Base-by-base conservation (phyloP, 208 protist genomes). In the Leptomonas pyrrhocoris region DNA sequence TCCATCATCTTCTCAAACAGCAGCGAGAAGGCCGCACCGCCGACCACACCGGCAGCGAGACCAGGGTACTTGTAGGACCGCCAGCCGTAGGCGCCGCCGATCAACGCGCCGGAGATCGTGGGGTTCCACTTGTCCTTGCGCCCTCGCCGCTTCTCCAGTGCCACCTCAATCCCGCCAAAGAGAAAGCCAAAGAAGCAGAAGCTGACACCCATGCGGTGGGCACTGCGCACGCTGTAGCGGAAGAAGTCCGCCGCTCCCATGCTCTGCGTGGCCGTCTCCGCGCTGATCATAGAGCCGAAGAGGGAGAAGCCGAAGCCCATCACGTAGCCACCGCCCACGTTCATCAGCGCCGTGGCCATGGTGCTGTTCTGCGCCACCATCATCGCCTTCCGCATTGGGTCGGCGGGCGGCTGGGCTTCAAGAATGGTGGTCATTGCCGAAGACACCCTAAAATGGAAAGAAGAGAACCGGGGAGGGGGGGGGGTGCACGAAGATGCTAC, bases 211-310 rank as follows among this genome's bases (percentile, higher is more conserved):
- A 94, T 72, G 54, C 80, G 74, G 45, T 79, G 60, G 13, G 89
- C 89, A 49, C 49, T 91, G 56, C 84, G 82, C 34, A 95, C 15
- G 60, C 87, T 93, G 68, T 93, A 66, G 15, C 82, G 81, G 62
- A 95, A 94, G 76, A 95, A 97, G 72, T 97, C 93, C 8, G 77
- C 85, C 28, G 90, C 88, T 7, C 93, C 93, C 89, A 97, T 95
- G 15, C 71, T 81, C 81, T 97, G 89, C 60, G 91, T 96, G 11
- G 84, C 53, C 13, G 87, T 95, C 78, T 96, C 89, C 4, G 83
- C 88, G 36, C 77, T 81, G 48, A 97, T 92, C 86, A 97, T 92
- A 7, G 89, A 74, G 18, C 91, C 90, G 63, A 97, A 97, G 59
- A 97, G 80, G 23, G 85, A 91, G 70, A 97, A 96, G 45, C 77